Evolutionary conservation across 1,284 basidiomycete species (phyloP), one percentile per base, ranked within the genome.

Genomic region (Polyporus tsugae): DNA sequence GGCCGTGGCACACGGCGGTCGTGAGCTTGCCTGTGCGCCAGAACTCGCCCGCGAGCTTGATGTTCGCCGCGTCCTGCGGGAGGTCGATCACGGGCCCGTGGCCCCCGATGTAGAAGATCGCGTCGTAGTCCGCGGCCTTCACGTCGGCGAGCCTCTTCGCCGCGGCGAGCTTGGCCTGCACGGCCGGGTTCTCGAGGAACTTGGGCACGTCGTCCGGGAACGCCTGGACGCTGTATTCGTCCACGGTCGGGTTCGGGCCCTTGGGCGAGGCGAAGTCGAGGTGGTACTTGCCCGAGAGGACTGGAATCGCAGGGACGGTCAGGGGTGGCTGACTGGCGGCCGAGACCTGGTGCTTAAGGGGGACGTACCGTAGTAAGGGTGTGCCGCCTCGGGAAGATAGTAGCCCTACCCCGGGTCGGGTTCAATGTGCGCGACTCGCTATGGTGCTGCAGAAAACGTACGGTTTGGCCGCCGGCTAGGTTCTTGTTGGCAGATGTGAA

Each of bases 101-200:
- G 29, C 89, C 93, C 53, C 94, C 94, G 62, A 92, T 85, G 77
- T 93, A 93, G 80, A 93, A 95, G 70, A 95, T 82, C 17, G 89
- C 93, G 65, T 85, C 89, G 75, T 92, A 95, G 71, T 92, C 88
- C 13, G 80, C 77, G 2, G 78, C 80, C 59, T 87, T 83, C 73
- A 95, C 85, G 0, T 90, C 86, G 1, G 84, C 80, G 62, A 95
- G 82, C 78, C 85, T 87, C 79, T 89, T 87, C 4, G 91, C 87
- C 60, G 82, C 82, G 33, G 85, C 84, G 55, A 93, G 78, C 77
- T 91, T 88, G n/a, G 75, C 65, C 70, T 86, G 83, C 60, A 91
- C 89, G 33, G 82, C 83, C 2, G 66, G 73, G 76, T 94, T 91
- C 6, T 83, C 80, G 68, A 93, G 80, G 84, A 95, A 95, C 66